Evolutionary conservation across 2,329 filamentous ascomycete genomes (phyloP), one percentile per base, ranked within the genome.

Genomic region (Colletotrichum falcatum): DNA sequence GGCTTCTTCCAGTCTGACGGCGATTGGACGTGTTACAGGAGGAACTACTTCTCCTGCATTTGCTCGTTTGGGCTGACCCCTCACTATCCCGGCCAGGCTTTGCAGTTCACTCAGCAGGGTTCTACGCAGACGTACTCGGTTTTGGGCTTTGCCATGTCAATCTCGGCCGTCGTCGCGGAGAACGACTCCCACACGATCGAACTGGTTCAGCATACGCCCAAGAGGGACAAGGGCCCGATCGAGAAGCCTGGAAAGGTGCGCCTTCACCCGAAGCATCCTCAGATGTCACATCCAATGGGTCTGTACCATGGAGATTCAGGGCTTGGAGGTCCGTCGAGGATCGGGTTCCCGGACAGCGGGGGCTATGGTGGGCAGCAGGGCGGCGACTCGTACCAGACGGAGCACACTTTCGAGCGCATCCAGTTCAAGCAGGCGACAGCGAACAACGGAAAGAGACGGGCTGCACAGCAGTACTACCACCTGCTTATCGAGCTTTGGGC

Each of bases 401-500:
- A 90, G 74, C 86, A 89, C 73, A 89, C 86, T 0, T 98, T 97
- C 78, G 94, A 97, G 78, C 90, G 95, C 14, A 96, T 97, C 61
- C 94, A 97, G 76, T 98, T 97, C 87, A 97, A 97, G 79, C 93
- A 94, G 74, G 94, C 95, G 1, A 97, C 94, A 0, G 94, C 94
- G 30, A 98, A 97, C 82, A 98, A 98, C 74, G 94, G 94, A 56
- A 97, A 97, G 80, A 88, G 95, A 74, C 87, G 95, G 66, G 94
- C 94, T 1, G 94, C 94, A 23, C 94, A 98, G 78, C 95, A 97
- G 76, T 97, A 94, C 79, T 97, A 97, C 77, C 93, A 96, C 76
- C 86, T 98, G n/a, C 89, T 97, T 55, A 91, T 97, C 5, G 94
- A 97, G 78, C 88, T 97, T 1, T 94, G 90, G 80, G 93, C 88